Base-by-base conservation (phyloP, 148 eudicot species). In the Polygonum aviculare region DNA sequence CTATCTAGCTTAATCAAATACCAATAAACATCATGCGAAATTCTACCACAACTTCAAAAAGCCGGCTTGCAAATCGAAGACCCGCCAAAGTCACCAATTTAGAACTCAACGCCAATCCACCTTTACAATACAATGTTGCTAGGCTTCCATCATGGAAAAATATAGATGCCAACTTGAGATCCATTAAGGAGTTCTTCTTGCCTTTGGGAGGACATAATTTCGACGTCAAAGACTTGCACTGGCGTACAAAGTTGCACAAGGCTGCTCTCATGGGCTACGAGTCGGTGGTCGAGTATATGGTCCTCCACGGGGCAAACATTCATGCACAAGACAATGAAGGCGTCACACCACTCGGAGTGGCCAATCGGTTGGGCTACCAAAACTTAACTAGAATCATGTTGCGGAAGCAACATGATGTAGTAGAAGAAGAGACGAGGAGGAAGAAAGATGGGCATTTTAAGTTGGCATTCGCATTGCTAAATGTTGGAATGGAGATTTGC, bases 401-500 rank as follows among this genome's bases (percentile, higher is more conserved):
- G 65, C 12, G 22, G 3, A 59, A 22, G 65, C 41, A 0, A 7
- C 41, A 57, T 22, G 11, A 57, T 19, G 63, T 57, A 2, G 21
- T 19, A 57, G 65, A 59, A 59, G 65, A 22, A 16, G 36, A 26
- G 22, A 21, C 8, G 65, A 39, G 6, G 41, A 26, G 22, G 35
- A 21, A 59, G 65, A 69, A 69, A 69, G 73, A 36, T 35, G 41
- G 41, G 7, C 5, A 72, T 39, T 1, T 39, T 35, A 78, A 73
- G 69, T 55, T 75, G 76, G 12, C 26, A 12, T 78, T 72, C 9
- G 21, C 74, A 11, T 50, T 73, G 70, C 21, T 78, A 44, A 78
- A 78, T 55, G 75, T 78, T 19, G 65, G 73, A 38, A 21, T 78
- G 21, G 80, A 78, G 60, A 51, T 44, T 1, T 55, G 76, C 31